Evolutionary conservation across 2,329 filamentous ascomycete species (phyloP).

Genomic region (Byssoonygena ceratinophila): DNA sequence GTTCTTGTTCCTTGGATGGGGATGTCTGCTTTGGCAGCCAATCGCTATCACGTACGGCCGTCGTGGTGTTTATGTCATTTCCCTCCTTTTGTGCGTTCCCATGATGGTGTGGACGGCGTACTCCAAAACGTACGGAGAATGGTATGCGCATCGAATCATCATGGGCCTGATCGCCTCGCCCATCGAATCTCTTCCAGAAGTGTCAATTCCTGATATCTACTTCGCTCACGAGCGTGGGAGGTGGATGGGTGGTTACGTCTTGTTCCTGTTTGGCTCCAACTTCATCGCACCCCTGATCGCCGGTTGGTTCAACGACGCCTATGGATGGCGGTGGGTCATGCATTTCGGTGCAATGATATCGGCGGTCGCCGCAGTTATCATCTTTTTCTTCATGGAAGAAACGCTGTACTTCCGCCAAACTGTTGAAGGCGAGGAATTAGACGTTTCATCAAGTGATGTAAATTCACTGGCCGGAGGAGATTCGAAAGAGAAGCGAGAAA

Average conservation of each 20-base stretch:
- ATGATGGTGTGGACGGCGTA: conserved; percentile 38
- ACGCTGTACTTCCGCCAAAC: conserved; percentile 44
- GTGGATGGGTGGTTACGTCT: conserved; percentile 37
- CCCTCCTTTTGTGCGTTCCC: conserved; percentile 32
- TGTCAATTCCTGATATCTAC: conserved; percentile 38
- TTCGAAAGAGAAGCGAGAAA: conserved; percentile 5
- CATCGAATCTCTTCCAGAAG: conserved; percentile 41
- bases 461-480: conserved; percentile 4
- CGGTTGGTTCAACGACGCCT: conserved; percentile 41
- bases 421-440: conserved; percentile 24
- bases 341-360: conserved; percentile 48
- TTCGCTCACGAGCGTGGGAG: conserved; percentile 39
- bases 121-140: conserved; percentile 37
- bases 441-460: conserved; percentile 5
- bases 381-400: conserved; percentile 52
- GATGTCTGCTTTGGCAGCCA: conserved; percentile 44
- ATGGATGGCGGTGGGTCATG: conserved; percentile 44
- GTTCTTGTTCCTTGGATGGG: conserved; percentile 45
- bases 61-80: conserved; percentile 39
- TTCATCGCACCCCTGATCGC: conserved; percentile 41
- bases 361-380: conserved; percentile 40
- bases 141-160: conserved; percentile 40
- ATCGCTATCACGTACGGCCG: conserved; percentile 45
- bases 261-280: conserved; percentile 37
- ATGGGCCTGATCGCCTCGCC: conserved; percentile 41